Evolutionary conservation across 2,329 filamentous ascomycete species (phyloP).

Genomic region (Microsporum audouinii): DNA sequence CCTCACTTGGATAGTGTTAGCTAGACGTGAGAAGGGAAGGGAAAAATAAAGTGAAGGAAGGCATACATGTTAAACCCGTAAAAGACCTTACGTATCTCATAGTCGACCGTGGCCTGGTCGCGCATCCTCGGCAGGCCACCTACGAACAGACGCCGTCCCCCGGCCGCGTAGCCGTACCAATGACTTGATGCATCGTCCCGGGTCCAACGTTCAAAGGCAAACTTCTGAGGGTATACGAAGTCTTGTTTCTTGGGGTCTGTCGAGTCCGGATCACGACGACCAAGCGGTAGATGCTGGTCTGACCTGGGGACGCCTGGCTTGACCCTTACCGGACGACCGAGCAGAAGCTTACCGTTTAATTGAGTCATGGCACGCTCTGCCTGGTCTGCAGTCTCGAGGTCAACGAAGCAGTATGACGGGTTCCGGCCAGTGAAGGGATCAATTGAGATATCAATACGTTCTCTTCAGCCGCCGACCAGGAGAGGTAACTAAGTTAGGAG

Average conservation of each 20-base stretch:
- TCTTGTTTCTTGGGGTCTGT: background rate
- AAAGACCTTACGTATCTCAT: constrained; percentile 36
- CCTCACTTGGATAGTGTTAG: constrained; percentile 24
- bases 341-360: constrained; percentile 44
- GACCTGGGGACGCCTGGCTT: constrained; percentile 52
- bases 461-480: constrained; percentile 24
- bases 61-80: constrained; percentile 34
- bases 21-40: background rate
- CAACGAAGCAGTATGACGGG: constrained; percentile 64
- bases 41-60: background rate
- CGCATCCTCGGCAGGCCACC: constrained; percentile 37
- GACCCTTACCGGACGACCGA: constrained; percentile 51
- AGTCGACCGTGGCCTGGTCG: constrained; percentile 32
- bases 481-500: constrained; percentile 4
- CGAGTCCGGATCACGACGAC: constrained; percentile 6
- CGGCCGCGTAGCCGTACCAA: constrained; percentile 25
- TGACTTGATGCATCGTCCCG: constrained; percentile 30
- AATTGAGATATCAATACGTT: constrained; percentile 56
- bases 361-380: constrained; percentile 48
- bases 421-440: constrained; percentile 58
- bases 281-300: constrained; percentile 19
- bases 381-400: constrained; percentile 47
- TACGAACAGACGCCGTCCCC: constrained; percentile 37
- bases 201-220: constrained; percentile 34
- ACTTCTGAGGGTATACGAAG: constrained; percentile 6